Base-by-base conservation (phyloP, 345 rosid species). In the Arabidopsis arenosa region DNA sequence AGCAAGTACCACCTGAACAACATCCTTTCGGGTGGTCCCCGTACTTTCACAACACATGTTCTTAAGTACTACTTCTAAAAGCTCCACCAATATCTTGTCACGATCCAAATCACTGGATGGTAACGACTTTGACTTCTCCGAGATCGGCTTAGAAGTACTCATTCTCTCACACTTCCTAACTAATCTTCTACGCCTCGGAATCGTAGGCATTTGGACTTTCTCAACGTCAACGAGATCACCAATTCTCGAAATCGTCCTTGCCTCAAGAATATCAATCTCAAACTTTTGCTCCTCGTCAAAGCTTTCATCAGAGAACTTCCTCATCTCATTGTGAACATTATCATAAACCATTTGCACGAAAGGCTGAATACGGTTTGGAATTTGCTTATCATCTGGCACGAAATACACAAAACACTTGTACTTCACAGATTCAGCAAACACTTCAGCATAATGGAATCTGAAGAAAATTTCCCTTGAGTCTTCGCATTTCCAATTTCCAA, bases 391-490 rank as follows among this genome's bases (percentile, higher is more conserved):
- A 61, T 72, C 73, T 2, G 97, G 97, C 51, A 93, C 87, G 48
- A 93, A 93, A 76, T 90, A 87, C 73, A 90, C 96, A 69, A 88
- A 74, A 57, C 98, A 93, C 63, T 82, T 85, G 79, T 86, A 90
- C 90, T 83, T 84, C 72, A 93, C 94, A 52, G 97, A 87, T 72
- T 90, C 98, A 28, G 98, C 97, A 4, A 87, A 89, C 45, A 88
- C 87, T 69, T 84, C 96, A 75, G 90, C 97, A 3, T 80, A 85
- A 74, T 91, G 93, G 74, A 88, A 93, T 78, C 98, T 93, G 65
- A 88, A 93, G 69, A 93, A 91, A 33, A 93, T 81, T 62, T 90
- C 87, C 28, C 95, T 80, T 4, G 92, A 79, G 74, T 93, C 90
- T 51, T 72, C 70, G 8, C 82, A 83, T 66, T 80, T 80, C 94